A percentile compares a stretch with the other conserved stretches of the same genome.
Conservation (phyloP, 371 early-diverging fungal genomes). For the Syncephalis plumigaleata region DNA sequence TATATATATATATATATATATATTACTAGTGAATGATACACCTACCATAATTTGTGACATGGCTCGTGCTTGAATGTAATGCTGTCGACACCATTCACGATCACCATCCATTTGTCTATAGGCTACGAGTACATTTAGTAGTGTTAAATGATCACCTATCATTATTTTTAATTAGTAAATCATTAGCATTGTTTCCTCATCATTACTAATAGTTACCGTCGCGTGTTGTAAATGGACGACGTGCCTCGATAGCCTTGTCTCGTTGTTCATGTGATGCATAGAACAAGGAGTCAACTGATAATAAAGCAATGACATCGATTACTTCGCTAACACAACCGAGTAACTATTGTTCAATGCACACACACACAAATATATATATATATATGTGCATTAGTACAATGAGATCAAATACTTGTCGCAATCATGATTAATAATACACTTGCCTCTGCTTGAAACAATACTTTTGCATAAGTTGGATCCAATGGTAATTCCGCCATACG, state of each 20-base stretch:
- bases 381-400: background rate
- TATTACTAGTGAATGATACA: background rate
- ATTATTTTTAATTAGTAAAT: too few species aligned
- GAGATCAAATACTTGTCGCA: background rate
- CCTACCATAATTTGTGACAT: slow-evolving; percentile 64
- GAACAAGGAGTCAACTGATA: slow-evolving; percentile 83
- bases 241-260: slow-evolving; percentile 64
- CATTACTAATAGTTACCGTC: slow-evolving; percentile 12
- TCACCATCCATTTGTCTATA: slow-evolving; percentile 60
- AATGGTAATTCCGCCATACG: slow-evolving; percentile 89
- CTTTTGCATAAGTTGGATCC: slow-evolving; percentile 79
- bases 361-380: slow-evolving; percentile 3
- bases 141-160: slow-evolving; percentile 82
- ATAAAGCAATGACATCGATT: slow-evolving; percentile 69
- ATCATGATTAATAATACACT: background rate
- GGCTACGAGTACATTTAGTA: slow-evolving; percentile 61
- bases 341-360: too few species aligned
- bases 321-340: slow-evolving; percentile 63
- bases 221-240: slow-evolving; percentile 14
- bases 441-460: slow-evolving; percentile 50
- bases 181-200: background rate
- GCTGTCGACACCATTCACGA: slow-evolving; percentile 73
- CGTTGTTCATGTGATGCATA: slow-evolving; percentile 73
- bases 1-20: background rate
- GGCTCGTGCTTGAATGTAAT: slow-evolving; percentile 73